Evolutionary conservation across 1,284 basidiomycete species (phyloP).

Genomic region (Takashimella tepidaria): DNA sequence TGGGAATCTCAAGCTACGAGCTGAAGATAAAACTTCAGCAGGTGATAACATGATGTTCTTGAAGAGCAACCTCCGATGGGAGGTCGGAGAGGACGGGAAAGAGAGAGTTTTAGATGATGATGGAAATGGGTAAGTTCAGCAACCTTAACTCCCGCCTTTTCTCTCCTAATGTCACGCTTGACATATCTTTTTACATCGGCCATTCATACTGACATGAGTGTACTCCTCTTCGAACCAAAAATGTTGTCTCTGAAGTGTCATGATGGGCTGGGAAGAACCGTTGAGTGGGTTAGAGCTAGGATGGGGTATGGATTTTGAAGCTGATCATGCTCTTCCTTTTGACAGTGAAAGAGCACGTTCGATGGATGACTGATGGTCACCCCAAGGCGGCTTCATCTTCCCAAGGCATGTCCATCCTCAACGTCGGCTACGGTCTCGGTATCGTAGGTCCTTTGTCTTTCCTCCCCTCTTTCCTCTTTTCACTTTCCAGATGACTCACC

Average conservation of each 20-base stretch:
- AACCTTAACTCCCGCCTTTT: no score
- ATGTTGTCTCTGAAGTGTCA: conserved; percentile 62
- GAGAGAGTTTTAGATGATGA: conserved; percentile 57
- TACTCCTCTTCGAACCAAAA: no score
- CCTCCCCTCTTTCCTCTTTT: background rate
- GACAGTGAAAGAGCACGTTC: conserved; percentile 50
- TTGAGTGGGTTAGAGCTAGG: conserved; percentile 74
- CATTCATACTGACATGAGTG: no score
- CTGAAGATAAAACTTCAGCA: conserved; percentile 61
- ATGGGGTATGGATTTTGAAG: no score
- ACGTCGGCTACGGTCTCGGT: conserved; percentile 91
- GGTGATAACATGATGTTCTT: conserved; percentile 74
- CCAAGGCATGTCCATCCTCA: conserved; percentile 65
- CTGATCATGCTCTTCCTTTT: conserved; percentile 1
- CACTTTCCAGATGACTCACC: background rate
- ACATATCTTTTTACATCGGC: no score
- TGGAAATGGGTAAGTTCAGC: conserved; percentile 65
- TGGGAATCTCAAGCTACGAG: conserved; percentile 35
- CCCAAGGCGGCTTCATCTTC: conserved; percentile 47
- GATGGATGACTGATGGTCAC: conserved; percentile 57
- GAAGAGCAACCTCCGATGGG: conserved; percentile 64
- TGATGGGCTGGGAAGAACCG: conserved; percentile 91
- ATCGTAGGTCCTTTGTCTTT: conserved; percentile 56
- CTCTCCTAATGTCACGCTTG: no score
- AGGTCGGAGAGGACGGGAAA: conserved; percentile 67